A percentile compares a stretch with the other conserved stretches of the same genome.
Evolutionary conservation across 805 yeast genomes (phyloP).

Genomic region (Candida coquimbonensis): DNA sequence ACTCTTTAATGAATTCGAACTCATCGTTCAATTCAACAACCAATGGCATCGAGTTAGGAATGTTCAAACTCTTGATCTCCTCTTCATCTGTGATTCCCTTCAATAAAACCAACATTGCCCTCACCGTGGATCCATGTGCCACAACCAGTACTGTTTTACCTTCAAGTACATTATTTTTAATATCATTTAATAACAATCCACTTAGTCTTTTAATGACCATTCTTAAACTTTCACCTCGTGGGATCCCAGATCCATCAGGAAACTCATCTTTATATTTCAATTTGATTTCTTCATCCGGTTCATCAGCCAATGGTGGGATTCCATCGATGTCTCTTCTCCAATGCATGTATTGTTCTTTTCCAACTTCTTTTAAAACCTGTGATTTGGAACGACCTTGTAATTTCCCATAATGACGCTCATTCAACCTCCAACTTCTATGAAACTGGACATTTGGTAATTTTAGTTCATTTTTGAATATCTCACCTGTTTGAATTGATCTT

Average conservation of each 20-base stretch:
- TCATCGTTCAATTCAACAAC: slow-evolving; percentile 53
- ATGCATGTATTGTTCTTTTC: slow-evolving; percentile 66
- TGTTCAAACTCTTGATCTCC: slow-evolving; percentile 66
- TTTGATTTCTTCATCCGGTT: slow-evolving; percentile 29
- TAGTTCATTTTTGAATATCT: slow-evolving; percentile 53
- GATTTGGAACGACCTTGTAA: slow-evolving; percentile 76
- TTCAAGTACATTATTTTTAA: slow-evolving; percentile 39
- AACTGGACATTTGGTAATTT: slow-evolving; percentile 46
- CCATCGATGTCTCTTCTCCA: slow-evolving; percentile 78
- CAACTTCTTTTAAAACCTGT: slow-evolving; percentile 55
- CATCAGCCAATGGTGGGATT: slow-evolving; percentile 48
- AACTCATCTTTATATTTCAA: slow-evolving; percentile 28
- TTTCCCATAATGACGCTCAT: slow-evolving; percentile 80
- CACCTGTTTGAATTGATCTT: slow-evolving; percentile 70
- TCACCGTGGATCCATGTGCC: slow-evolving; percentile 77
- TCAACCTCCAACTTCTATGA: slow-evolving; percentile 69
- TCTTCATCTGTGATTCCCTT: slow-evolving; percentile 60
- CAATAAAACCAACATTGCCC: slow-evolving; percentile 66
- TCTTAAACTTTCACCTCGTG: slow-evolving; percentile 65
- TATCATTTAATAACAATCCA: slow-evolving; percentile 48
- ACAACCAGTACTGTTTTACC: slow-evolving; percentile 59
- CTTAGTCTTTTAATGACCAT: slow-evolving; percentile 64
- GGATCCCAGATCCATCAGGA: slow-evolving; percentile 34
- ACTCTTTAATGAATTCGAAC: slow-evolving; percentile 44
- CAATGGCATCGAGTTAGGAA: slow-evolving; percentile 81